Evolutionary conservation across 176 grass and related monocot genomes (phyloP).

Genomic region (Hordeum vulgare): DNA sequence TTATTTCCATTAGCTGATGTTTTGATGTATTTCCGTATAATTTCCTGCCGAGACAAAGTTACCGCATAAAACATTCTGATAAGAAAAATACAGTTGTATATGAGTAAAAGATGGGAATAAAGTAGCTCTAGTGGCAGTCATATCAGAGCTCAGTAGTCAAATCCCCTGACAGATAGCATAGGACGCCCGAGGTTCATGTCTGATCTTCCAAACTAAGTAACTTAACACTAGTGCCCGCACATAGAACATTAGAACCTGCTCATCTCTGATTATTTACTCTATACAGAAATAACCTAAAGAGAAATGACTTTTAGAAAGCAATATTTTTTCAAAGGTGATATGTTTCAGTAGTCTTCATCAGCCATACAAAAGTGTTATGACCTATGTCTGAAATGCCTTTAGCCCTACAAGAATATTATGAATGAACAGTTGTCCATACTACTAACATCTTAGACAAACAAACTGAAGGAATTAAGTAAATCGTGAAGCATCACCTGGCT

Average conservation of each 20-base stretch:
- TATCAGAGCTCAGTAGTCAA: not conserved
- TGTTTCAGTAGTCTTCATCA: constrained; percentile 8
- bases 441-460: not conserved
- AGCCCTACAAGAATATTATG: not conserved
- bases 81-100: not conserved
- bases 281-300: not conserved
- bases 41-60: constrained; percentile 51
- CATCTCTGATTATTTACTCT: not conserved
- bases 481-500: constrained; percentile 49
- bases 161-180: not conserved
- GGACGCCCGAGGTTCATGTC: not conserved
- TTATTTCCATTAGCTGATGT: constrained; percentile 74
- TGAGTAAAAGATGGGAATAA: constrained; percentile 11
- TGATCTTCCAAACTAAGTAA: not conserved
- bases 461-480: not conserved
- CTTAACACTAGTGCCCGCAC: not conserved
- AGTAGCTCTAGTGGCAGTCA: not conserved
- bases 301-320: not conserved
- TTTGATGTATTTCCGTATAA: constrained; percentile 79
- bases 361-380: not conserved
- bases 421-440: not conserved
- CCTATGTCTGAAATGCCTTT: not conserved
- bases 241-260: not conserved
- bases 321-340: not conserved
- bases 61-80: constrained; percentile 13